phyloP scores from a whole-genome alignment of 352 stramenopile genomes.

The Globisporangium cystogenes region DNA sequence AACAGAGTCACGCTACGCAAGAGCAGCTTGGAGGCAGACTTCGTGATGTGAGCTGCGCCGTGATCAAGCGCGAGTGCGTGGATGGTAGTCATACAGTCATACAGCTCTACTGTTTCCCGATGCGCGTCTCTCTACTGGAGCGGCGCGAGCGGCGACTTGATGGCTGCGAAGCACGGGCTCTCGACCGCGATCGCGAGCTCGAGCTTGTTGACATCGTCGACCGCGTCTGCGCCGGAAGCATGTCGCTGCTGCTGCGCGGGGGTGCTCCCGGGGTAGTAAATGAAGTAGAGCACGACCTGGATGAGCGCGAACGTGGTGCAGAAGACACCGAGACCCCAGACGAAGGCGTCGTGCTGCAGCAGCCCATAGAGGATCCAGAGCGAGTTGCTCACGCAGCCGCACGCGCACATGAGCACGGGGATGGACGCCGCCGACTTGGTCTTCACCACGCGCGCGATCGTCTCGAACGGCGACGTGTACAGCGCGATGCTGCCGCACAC shows the following conservation, averaged over 20 bases:
- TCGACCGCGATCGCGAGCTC: conserved; percentile 2
- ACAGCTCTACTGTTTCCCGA: not conserved
- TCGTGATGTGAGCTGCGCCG: not conserved
- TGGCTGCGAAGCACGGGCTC: conserved; percentile 4
- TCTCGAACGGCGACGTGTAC: conserved; percentile 25
- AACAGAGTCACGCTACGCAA: not conserved
- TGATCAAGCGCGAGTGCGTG: no score
- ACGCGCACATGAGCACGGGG: conserved; percentile 36
- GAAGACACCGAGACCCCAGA: conserved; percentile 34
- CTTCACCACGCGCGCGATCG: conserved; percentile 22
- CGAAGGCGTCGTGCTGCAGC: conserved; percentile 35
- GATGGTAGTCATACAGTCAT: no score
- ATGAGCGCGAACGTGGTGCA: conserved; percentile 25
- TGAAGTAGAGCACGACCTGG: conserved; percentile 39
- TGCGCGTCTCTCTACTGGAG: not conserved
- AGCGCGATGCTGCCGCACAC: conserved; percentile 22
- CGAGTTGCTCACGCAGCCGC: conserved; percentile 40
- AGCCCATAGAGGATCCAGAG: conserved; percentile 50
- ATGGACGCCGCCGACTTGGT: conserved; percentile 31
- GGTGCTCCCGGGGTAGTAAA: conserved; percentile 17
- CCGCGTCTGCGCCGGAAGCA: not conserved
- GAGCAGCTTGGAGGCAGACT: not conserved
- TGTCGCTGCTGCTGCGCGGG: no score
- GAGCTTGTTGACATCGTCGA: conserved; percentile 2
- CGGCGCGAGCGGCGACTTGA: conserved; percentile 5